Evolutionary conservation across 108 stramenopile species (phyloP).

Genomic region (Stephanodiscus triporus): DNA sequence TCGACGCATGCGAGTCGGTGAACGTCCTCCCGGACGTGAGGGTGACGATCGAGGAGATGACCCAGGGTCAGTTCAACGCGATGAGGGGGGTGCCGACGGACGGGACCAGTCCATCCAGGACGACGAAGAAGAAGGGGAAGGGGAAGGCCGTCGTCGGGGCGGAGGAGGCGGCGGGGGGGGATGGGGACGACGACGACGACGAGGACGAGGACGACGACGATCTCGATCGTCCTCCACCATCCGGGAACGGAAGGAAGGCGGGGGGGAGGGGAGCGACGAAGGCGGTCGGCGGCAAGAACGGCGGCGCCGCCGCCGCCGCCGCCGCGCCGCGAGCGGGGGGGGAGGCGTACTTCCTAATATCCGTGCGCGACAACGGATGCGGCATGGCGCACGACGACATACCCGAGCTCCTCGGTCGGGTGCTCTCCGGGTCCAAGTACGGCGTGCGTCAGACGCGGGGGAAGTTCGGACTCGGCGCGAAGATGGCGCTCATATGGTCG

Average conservation of each 20-base stretch:
- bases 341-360: slow-evolving; percentile 86
- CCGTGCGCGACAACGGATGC: slow-evolving; percentile 94
- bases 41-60: slow-evolving; percentile 86
- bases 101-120: slow-evolving; percentile 31
- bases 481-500: slow-evolving; percentile 98
- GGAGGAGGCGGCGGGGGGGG: neutral
- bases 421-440: slow-evolving; percentile 94
- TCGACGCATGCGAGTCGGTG: slow-evolving; percentile 94
- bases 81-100: slow-evolving; percentile 60
- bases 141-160: slow-evolving; percentile 5
- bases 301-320: neutral
- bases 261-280: neutral
- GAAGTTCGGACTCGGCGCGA: slow-evolving; percentile 97
- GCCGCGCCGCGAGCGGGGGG: slow-evolving; percentile 10
- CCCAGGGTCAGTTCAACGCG: slow-evolving; percentile 83
- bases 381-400: slow-evolving; percentile 94
- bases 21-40: slow-evolving; percentile 79
- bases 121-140: slow-evolving; percentile 23
- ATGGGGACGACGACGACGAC: neutral
- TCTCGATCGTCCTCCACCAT: neutral
- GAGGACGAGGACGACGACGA: neutral
- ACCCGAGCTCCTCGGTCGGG: slow-evolving; percentile 91
- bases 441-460: slow-evolving; percentile 96
- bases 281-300: neutral
- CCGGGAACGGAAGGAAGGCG: neutral